These are phyloP conservation scores for Fusarium sp. DNA, from an alignment of 2,329 filamentous ascomycete genomes.

Conservation along the genomic window DNA sequence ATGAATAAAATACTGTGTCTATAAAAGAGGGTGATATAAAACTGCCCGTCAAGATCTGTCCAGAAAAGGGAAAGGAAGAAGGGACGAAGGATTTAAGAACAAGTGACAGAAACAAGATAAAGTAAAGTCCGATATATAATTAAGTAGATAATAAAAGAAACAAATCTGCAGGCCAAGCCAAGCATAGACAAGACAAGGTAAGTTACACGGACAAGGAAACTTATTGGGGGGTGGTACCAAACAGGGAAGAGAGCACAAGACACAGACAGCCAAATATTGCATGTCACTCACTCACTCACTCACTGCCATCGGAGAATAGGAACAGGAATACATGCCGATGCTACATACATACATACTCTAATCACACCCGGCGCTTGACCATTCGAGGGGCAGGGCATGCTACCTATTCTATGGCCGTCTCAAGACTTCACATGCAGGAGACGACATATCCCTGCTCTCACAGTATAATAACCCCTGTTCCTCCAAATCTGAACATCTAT, in stretches of 20 bases:
- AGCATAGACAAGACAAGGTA: neutral
- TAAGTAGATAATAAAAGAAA: neutral
- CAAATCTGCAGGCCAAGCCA: neutral
- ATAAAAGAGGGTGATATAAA: neutral
- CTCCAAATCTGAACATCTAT: neutral
- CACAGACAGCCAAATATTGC: neutral
- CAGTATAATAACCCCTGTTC: neutral
- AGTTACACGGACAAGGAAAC: neutral
- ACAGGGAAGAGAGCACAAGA: conserved; percentile 16
- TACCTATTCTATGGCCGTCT: neutral
- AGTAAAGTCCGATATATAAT: neutral
- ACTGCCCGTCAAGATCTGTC: neutral
- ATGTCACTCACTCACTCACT: neutral
- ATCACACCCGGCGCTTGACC: neutral
- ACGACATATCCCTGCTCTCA: neutral
- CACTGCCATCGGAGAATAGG: conserved; percentile 5
- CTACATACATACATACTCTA: neutral
- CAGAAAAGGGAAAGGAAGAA: neutral
- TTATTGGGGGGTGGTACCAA: neutral
- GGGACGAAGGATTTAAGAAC: neutral
- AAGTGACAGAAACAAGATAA: neutral
- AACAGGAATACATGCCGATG: neutral
- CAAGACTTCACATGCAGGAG: neutral
- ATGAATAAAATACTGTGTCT: neutral
- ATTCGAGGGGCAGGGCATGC: neutral